phyloP scores from a whole-genome alignment of 1,284 basidiomycete genomes.

The Trichosporon sp. region DNA sequence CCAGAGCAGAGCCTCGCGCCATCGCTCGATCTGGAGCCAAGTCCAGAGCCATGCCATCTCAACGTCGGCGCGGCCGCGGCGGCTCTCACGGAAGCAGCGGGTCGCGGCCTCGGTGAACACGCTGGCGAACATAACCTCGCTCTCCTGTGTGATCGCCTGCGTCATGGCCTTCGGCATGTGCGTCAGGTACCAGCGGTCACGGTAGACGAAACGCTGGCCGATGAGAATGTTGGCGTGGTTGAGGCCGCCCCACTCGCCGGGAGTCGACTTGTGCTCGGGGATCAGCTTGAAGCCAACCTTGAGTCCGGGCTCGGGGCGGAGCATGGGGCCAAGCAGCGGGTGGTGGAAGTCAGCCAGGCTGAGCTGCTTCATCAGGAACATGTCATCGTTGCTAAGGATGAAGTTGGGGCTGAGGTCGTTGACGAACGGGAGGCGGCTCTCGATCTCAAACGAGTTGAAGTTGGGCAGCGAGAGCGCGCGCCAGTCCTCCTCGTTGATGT shows the following conservation, averaged over 20 bases:
- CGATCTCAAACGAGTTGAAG: slow-evolving; percentile 52
- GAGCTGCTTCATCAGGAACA: slow-evolving; percentile 45
- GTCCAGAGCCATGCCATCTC: slow-evolving; percentile 48
- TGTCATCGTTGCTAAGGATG: slow-evolving; percentile 51
- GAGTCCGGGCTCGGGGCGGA: slow-evolving; percentile 44
- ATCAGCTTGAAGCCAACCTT: slow-evolving; percentile 36
- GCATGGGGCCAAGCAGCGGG: slow-evolving; percentile 43
- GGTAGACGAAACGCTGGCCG: slow-evolving; percentile 40
- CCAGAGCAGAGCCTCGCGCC: slow-evolving; percentile 52
- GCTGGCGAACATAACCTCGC: slow-evolving; percentile 44
- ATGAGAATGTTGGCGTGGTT: slow-evolving; percentile 44
- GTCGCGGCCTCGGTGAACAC: slow-evolving; percentile 39
- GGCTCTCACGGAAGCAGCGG: slow-evolving; percentile 44
- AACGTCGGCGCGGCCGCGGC: slow-evolving; percentile 43
- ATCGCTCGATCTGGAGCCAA: slow-evolving; percentile 48
- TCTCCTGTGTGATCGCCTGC: slow-evolving; percentile 41
- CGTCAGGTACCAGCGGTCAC: slow-evolving; percentile 43
- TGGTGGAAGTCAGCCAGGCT: slow-evolving; percentile 45
- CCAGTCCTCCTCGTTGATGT: slow-evolving; percentile 42
- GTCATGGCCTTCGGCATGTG: slow-evolving; percentile 49
- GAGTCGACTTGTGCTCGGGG: slow-evolving; percentile 32
- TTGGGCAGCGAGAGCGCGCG: slow-evolving; percentile 39
- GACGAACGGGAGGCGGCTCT: slow-evolving; percentile 42
- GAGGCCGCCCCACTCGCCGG: slow-evolving; percentile 52
- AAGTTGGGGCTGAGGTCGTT: slow-evolving; percentile 45